These are phyloP conservation scores for Halenospora varia DNA, from an alignment of 495 filamentous ascomycete genomes.

Conservation along the genomic window DNA sequence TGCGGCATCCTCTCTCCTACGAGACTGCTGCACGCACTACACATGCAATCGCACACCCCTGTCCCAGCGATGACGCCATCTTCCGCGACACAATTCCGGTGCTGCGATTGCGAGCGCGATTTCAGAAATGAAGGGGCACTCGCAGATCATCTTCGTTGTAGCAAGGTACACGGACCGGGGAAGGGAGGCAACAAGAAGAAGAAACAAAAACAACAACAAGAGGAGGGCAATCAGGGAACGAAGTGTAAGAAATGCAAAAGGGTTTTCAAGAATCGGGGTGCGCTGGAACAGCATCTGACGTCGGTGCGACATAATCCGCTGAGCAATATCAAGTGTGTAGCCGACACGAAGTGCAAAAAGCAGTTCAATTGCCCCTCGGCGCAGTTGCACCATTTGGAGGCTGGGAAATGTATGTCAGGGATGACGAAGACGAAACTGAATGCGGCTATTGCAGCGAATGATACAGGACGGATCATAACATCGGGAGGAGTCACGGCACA, in stretches of 20 bases:
- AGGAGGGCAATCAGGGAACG: conserved; percentile 8
- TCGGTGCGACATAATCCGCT: conserved; percentile 19
- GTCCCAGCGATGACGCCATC: conserved; percentile 5
- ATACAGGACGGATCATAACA: conserved; percentile 10
- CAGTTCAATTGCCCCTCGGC: conserved; percentile 2
- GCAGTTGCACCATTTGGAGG: conserved; percentile 22
- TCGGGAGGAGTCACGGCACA: conserved; percentile 3
- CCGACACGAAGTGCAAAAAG: conserved; percentile 12
- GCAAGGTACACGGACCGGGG: conserved; percentile 24
- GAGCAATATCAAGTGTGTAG: conserved; percentile 25
- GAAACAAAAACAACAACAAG: conserved; percentile 7
- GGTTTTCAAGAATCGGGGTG: conserved; percentile 18
- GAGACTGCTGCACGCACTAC: conserved; percentile 5
- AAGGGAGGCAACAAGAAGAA: conserved; percentile 26
- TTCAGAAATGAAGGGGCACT: conserved; percentile 19
- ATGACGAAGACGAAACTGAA: conserved; percentile 15
- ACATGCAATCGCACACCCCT: conserved; percentile 9
- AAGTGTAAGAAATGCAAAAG: conserved; percentile 18
- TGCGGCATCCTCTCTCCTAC: too few species aligned
- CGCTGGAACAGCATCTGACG: conserved; percentile 18
- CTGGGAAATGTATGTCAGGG: conserved; percentile 19
- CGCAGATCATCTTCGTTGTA: conserved; percentile 21
- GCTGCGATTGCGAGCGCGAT: conserved; percentile 15
- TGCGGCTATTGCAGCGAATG: conserved; percentile 11
- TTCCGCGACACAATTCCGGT: conserved; percentile 15